Percentiles rank a stretch among this genome's conserved stretches.
phyloP scores from a whole-genome alignment of 2,329 filamentous ascomycete genomes.

The Colletotrichum filicis region DNA sequence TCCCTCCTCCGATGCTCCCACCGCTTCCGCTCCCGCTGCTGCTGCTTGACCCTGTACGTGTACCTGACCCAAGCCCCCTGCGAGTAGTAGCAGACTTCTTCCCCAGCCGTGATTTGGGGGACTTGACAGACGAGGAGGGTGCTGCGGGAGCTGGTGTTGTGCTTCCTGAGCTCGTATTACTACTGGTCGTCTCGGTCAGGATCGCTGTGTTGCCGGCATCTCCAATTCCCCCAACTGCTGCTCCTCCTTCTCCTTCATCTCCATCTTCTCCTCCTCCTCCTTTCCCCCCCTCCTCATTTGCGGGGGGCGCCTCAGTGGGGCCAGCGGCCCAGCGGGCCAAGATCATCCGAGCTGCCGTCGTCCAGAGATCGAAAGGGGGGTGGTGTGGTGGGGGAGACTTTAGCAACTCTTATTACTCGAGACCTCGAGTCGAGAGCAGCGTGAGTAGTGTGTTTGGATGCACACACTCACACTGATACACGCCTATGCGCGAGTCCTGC shows the following conservation, averaged over 20 bases:
- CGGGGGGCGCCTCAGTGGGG: slow-evolving; percentile 35
- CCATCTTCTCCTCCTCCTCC: slow-evolving; percentile 10
- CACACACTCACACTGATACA: slow-evolving; percentile 2
- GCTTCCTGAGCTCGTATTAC: slow-evolving; percentile 5
- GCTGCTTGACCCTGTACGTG: slow-evolving; percentile 6
- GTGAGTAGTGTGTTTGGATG: neutral
- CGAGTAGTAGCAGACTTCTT: slow-evolving; percentile 21
- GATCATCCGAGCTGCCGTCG: slow-evolving; percentile 36
- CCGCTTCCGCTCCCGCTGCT: neutral
- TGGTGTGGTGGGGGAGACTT: neutral
- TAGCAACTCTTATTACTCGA: neutral
- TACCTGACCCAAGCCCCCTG: slow-evolving; percentile 21
- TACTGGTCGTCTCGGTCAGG: slow-evolving; percentile 25
- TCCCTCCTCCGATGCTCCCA: neutral
- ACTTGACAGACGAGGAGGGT: slow-evolving; percentile 2
- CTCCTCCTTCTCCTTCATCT: neutral
- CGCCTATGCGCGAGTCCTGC: slow-evolving; percentile 1
- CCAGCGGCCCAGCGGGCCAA: slow-evolving; percentile 37
- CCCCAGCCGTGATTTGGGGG: slow-evolving; percentile 25
- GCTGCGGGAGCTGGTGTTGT: slow-evolving; percentile 18
- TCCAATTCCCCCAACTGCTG: slow-evolving; percentile 17
- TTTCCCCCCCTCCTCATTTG: slow-evolving; percentile 22
- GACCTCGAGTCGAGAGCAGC: neutral
- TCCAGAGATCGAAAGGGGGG: slow-evolving; percentile 10
- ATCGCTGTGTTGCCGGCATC: slow-evolving; percentile 26